Percentiles rank a stretch among this genome's conserved stretches.
phyloP scores from a whole-genome alignment of 1,284 basidiomycete genomes.

The Ganoderma lingzhi region DNA sequence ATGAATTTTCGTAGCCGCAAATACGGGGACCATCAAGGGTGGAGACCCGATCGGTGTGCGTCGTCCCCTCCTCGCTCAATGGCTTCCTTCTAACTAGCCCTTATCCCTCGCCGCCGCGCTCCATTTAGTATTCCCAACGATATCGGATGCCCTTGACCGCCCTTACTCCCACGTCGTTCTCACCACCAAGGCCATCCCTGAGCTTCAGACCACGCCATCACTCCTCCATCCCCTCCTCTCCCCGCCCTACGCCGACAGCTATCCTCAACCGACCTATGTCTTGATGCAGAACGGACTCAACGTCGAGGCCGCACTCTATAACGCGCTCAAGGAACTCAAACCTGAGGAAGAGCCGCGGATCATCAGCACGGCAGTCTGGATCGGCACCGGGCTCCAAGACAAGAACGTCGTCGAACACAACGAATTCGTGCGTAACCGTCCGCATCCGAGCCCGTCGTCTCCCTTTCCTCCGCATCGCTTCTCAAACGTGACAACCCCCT shows the following conservation, averaged over 20 bases:
- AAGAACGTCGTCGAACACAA: slow-evolving; percentile 61
- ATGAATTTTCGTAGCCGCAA: slow-evolving; percentile 65
- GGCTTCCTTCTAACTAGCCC: not conserved
- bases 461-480: not conserved
- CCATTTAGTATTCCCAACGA: slow-evolving; percentile 60
- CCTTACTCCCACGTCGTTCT: slow-evolving; percentile 74
- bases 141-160: slow-evolving; percentile 66
- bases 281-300: slow-evolving; percentile 83
- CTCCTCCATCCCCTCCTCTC: slow-evolving; percentile 68
- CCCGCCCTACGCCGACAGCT: slow-evolving; percentile 53
- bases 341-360: slow-evolving; percentile 54
- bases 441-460: too few species aligned
- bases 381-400: slow-evolving; percentile 56
- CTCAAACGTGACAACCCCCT: not conserved
- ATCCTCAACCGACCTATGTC: slow-evolving; percentile 67
- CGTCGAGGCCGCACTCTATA: slow-evolving; percentile 74
- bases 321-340: slow-evolving; percentile 52
- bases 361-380: slow-evolving; percentile 62
- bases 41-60: slow-evolving; percentile 71
- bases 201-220: slow-evolving; percentile 63
- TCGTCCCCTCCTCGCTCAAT: slow-evolving; percentile 36
- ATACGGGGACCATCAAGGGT: slow-evolving; percentile 64
- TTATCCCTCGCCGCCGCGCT: not conserved
- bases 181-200: slow-evolving; percentile 79
- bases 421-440: slow-evolving; percentile 52